Conservation (phyloP, 23 red algal genomes). For the Gracilaria domingensis region DNA sequence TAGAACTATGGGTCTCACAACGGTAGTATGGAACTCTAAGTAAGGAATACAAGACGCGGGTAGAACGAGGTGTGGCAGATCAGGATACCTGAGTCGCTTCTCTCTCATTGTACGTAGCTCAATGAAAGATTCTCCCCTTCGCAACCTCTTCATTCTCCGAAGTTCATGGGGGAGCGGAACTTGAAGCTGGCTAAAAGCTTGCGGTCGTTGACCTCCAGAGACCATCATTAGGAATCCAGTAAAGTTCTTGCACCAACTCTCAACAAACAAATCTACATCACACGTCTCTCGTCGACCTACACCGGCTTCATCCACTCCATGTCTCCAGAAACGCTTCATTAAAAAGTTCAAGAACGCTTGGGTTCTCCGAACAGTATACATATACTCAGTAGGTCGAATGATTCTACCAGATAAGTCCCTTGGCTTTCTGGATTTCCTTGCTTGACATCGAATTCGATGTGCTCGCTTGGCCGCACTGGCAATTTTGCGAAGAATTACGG, state of each 20-base stretch:
- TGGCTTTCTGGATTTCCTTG: background rate
- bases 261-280: background rate
- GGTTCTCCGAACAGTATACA: no score
- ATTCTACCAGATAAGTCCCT: background rate
- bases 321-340: no score
- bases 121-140: background rate
- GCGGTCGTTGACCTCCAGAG: background rate
- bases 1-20: background rate
- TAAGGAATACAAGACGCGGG: background rate
- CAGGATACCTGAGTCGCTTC: background rate
- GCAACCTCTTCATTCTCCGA: background rate
- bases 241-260: background rate
- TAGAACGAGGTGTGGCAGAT: background rate
- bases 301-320: no score
- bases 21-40: background rate
- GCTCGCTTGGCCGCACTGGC: background rate
- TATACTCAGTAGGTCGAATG: no score
- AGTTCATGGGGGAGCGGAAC: background rate
- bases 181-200: background rate
- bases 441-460: background rate
- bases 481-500: constrained; percentile 1
- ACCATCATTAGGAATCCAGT: background rate
- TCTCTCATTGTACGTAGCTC: background rate
- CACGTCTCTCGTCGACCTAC: no score
- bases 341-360: no score